Evolutionary conservation across 306 rosid genomes (phyloP).

Genomic region (Malus domestica): DNA sequence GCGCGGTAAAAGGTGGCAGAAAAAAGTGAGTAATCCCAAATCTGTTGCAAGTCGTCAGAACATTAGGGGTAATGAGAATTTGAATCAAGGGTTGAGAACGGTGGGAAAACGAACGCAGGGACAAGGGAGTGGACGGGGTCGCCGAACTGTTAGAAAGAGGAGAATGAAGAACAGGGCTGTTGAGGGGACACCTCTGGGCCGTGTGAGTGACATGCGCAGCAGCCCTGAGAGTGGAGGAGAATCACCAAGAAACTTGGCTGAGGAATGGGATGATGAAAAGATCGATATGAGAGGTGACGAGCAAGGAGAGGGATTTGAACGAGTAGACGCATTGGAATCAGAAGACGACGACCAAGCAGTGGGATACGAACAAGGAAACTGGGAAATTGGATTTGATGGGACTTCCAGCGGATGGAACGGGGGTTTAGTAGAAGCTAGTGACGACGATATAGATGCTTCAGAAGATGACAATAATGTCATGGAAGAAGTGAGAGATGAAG

Average conservation of each 20-base stretch:
- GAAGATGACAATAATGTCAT: constrained; percentile 67
- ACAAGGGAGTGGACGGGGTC: constrained; percentile 75
- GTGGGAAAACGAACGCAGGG: constrained; percentile 47
- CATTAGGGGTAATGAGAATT: constrained; percentile 33
- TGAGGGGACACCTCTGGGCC: constrained; percentile 48
- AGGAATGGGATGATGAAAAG: constrained; percentile 75
- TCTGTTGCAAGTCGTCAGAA: constrained; percentile 30
- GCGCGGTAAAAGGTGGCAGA: constrained; percentile 56
- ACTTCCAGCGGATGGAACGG: constrained; percentile 56
- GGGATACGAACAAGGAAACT: constrained; percentile 71
- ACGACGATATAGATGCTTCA: constrained; percentile 68
- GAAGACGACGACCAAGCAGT: constrained; percentile 73
- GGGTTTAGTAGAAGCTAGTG: constrained; percentile 52
- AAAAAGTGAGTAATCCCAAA: constrained; percentile 40
- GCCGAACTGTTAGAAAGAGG: constrained; percentile 79
- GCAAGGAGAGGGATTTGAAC: constrained; percentile 26
- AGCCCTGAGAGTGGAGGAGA: constrained; percentile 50
- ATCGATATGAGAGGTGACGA: constrained; percentile 41
- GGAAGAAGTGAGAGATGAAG: constrained; percentile 63
- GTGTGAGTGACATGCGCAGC: constrained; percentile 19
- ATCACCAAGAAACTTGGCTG: constrained; percentile 51
- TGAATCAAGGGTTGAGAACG: constrained; percentile 44
- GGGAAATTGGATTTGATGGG: constrained; percentile 70
- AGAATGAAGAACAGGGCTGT: constrained; percentile 62
- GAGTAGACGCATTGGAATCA: constrained; percentile 64